Percentiles rank a stretch among this genome's conserved stretches.
These are phyloP conservation scores for Canariomyces notabilis DNA, from an alignment of 2,329 filamentous ascomycete species.

Conservation along the genomic window DNA sequence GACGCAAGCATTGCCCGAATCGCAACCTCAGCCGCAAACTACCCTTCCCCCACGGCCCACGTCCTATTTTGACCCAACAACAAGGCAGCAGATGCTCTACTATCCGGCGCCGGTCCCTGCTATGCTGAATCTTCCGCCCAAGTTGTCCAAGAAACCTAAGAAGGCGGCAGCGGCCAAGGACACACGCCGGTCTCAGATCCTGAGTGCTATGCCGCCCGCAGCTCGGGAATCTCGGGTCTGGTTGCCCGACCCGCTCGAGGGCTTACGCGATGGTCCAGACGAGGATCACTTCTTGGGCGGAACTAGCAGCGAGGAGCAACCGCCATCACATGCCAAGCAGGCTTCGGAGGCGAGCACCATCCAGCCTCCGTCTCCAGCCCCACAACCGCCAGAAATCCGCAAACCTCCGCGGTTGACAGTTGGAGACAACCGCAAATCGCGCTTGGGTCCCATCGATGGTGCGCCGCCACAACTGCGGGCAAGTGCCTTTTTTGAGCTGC, in stretches of 20 bases:
- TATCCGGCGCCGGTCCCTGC: constrained; percentile 93
- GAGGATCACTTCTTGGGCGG: constrained; percentile 19
- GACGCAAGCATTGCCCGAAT: constrained; percentile 16
- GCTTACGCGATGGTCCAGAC: constrained; percentile 20
- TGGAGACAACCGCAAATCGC: constrained; percentile 36
- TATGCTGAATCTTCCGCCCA: constrained; percentile 87
- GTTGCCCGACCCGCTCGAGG: constrained; percentile 44
- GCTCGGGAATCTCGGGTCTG: constrained; percentile 37
- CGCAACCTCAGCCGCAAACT: constrained; percentile 20
- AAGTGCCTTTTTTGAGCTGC: constrained; percentile 82
- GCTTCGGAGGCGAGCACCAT: constrained; percentile 24
- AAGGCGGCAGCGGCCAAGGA: constrained; percentile 58
- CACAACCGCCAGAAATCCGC: constrained; percentile 25
- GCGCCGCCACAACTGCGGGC: constrained; percentile 82
- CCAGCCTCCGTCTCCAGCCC: constrained; percentile 11
- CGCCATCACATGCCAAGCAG: constrained; percentile 20
- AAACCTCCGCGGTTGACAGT: constrained; percentile 28
- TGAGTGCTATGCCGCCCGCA: constrained; percentile 54
- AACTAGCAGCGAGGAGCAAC: constrained; percentile 2
- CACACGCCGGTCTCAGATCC: constrained; percentile 66
- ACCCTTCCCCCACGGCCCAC: constrained; percentile 38
- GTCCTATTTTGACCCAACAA: constrained; percentile 58
- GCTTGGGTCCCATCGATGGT: constrained; percentile 40
- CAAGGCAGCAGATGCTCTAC: constrained; percentile 79
- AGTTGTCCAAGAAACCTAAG: constrained; percentile 70